Base-by-base conservation (phyloP, 116 monocot species). In the Phalaenopsis hybrid region DNA sequence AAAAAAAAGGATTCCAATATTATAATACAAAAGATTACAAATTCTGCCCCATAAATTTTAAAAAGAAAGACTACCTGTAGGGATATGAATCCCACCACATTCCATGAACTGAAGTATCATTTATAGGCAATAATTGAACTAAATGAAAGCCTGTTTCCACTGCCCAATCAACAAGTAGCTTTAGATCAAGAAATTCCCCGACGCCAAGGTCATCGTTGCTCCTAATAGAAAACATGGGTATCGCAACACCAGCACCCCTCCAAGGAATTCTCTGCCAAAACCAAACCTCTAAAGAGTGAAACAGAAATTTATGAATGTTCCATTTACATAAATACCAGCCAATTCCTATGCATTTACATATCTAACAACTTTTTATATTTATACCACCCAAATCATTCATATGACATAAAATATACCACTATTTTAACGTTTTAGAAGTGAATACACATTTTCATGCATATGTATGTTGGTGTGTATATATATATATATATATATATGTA, bases 11-110 rank as follows among this genome's bases (percentile, higher is more conserved):
- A n/a, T 1, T 48, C 28, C 23, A 77, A 43, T 75, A 46, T 9
- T 8, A 13, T 6, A n/a, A 44, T 15, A n/a, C 45, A 44, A 28
- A 44, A 18, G 44, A 74, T 74, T 18, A 18, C 9, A 51, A 25
- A 16, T 4, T 49, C 8, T 41, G 49, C 43, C 50, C 49, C 41
- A 34, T 41, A 45, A 65, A 6, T 46, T 77, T 67, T 44, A 51
- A 33, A 10, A 49, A 74, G 78, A 78, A 82, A 68, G 44, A 67
- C 34, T 86, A 93, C 91, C 91, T 91, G 88, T 97, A 97, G 17
- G 94, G 97, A 83, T 97, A 97, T 70, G 97, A 97, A 85, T 97
- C 97, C 94, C 94, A 94, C 94, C 94, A 94, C 92, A 91, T 97
- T 76, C 84, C 84, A 69, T 94, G 87, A 80, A 94, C 97, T 33